phyloP scores from a whole-genome alignment of 768 basidiomycete genomes.

The Tremella yokohamensis region DNA sequence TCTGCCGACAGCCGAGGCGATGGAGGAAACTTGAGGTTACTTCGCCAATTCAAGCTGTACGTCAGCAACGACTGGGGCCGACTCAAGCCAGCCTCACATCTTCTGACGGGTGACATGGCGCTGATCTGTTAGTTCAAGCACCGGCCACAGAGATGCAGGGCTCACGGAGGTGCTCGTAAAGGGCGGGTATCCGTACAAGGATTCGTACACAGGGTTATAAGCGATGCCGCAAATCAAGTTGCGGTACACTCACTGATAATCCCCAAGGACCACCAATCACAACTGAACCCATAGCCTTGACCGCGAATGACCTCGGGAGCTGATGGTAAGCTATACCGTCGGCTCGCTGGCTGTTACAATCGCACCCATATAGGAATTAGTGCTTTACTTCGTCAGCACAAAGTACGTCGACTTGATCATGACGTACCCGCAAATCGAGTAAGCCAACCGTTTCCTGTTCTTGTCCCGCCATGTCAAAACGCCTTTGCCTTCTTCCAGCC shows the following conservation, averaged over 20 bases:
- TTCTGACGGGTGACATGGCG: conserved; percentile 93
- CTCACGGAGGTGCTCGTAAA: conserved; percentile 90
- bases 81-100: conserved; percentile 55
- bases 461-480: conserved; percentile 95
- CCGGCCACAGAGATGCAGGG: conserved; percentile 23
- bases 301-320: conserved; percentile 53
- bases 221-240: not conserved
- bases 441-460: conserved; percentile 79
- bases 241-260: conserved; percentile 62
- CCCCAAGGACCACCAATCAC: conserved; percentile 98
- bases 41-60: conserved; percentile 75
- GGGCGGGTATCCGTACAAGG: conserved; percentile 89
- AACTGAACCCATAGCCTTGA: conserved; percentile 80
- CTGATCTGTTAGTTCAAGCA: conserved; percentile 53
- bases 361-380: conserved; percentile 51
- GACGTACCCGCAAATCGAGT: conserved; percentile 49
- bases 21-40: conserved; percentile 78
- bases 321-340: conserved; percentile 60
- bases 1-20: conserved; percentile 80
- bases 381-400: conserved; percentile 25
- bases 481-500: conserved; percentile 65
- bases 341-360: conserved; percentile 41
- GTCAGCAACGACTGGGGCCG: not conserved
- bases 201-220: conserved; percentile 66
- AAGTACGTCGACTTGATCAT: not conserved